Percentiles rank a stretch among this genome's conserved stretches.
Evolutionary conservation across 768 basidiomycete genomes (phyloP).

Genomic region (Boletellus ananas): DNA sequence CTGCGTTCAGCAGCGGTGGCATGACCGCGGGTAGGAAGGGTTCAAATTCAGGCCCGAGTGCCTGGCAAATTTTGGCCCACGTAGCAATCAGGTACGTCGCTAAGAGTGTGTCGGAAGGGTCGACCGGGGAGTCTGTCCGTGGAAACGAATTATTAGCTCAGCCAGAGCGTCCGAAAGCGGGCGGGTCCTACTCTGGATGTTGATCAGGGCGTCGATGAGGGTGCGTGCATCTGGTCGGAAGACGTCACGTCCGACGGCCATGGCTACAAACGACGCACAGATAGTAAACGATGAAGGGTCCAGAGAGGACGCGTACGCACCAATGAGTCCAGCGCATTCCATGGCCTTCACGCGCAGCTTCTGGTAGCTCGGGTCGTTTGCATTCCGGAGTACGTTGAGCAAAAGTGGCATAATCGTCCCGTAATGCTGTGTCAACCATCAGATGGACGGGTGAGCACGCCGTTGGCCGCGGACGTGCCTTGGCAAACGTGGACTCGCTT

Average conservation of each 20-base stretch:
- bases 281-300: background rate
- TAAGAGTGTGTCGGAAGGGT: conserved; percentile 68
- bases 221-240: conserved; percentile 72
- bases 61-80: conserved; percentile 87
- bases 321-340: conserved; percentile 87
- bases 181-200: conserved; percentile 62
- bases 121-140: conserved; percentile 54
- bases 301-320: conserved; percentile 39
- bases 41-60: conserved; percentile 79
- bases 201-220: conserved; percentile 68
- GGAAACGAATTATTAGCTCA: background rate
- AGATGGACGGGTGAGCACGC: background rate
- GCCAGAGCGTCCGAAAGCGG: background rate
- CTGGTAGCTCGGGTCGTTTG: conserved; percentile 60
- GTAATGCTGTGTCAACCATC: conserved; percentile 53
- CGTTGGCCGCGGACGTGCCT: conserved; percentile 38
- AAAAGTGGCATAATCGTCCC: conserved; percentile 76
- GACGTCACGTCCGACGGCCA: conserved; percentile 78
- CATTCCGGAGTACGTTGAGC: conserved; percentile 69
- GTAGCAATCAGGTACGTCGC: conserved; percentile 78
- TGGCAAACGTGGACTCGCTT: conserved; percentile 72
- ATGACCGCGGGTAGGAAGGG: conserved; percentile 84
- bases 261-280: conserved; percentile 44
- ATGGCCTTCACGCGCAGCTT: conserved; percentile 79
- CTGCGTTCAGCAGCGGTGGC: conserved; percentile 70